phyloP scores from a whole-genome alignment of 257 asterid genomes.

The Thymus mandschuricus region DNA sequence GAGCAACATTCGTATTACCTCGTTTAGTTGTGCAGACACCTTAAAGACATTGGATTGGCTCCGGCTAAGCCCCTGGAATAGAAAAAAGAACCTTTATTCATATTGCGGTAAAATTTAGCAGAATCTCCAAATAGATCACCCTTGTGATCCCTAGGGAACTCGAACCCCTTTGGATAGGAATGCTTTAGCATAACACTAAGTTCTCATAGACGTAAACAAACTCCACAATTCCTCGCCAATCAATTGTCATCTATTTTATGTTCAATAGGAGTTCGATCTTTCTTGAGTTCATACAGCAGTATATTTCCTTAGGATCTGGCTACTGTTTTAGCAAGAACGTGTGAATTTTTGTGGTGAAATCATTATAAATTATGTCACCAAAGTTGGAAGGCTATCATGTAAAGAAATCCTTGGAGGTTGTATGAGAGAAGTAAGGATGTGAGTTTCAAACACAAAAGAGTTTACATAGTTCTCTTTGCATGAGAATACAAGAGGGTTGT shows the following conservation, averaged over 20 bases:
- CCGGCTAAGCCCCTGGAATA: conserved; percentile 38
- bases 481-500: background rate
- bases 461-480: background rate
- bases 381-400: background rate
- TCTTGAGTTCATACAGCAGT: background rate
- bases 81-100: conserved; percentile 12
- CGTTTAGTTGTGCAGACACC: conserved; percentile 49
- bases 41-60: conserved; percentile 42
- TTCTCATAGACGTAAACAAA: background rate
- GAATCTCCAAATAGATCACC: conserved; percentile 14
- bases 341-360: background rate
- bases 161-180: conserved; percentile 5
- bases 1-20: conserved; percentile 36
- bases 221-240: background rate
- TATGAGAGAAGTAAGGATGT: background rate
- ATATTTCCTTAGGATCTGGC: background rate
- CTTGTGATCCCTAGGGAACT: background rate
- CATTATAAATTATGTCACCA: background rate
- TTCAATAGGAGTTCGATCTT: conserved; percentile 1
- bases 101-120: conserved; percentile 1
- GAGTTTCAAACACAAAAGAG: background rate
- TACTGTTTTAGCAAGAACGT: background rate
- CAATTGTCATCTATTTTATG: background rate
- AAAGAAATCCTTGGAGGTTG: background rate
- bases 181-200: background rate